Percentiles rank a stretch among this genome's conserved stretches.
Conservation (phyloP, 345 rosid genomes). For the Capsella bursapastoris region DNA sequence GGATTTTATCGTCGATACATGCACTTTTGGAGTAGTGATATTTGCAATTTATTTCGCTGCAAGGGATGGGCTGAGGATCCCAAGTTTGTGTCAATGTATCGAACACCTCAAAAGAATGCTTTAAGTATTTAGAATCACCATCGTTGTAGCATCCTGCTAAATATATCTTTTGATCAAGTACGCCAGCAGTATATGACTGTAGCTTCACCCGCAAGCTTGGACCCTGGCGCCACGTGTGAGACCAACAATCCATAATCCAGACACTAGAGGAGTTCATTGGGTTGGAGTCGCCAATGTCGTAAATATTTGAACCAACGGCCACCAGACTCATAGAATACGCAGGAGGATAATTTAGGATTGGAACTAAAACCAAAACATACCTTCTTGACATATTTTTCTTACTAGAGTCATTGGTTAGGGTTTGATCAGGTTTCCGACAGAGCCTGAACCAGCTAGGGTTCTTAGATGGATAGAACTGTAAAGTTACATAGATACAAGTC, state of each 20-base stretch:
- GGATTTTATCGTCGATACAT: neutral
- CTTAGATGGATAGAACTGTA: neutral
- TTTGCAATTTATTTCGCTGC: neutral
- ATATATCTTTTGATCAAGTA: neutral
- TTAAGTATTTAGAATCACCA: neutral
- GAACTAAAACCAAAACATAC: neutral
- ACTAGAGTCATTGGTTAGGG: neutral
- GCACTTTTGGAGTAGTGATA: neutral
- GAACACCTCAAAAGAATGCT: neutral
- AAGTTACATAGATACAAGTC: neutral
- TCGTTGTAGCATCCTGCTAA: too few relatives aligned
- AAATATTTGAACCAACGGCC: neutral
- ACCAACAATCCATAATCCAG: neutral
- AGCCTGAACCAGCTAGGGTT: neutral
- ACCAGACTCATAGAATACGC: neutral
- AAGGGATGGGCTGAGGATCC: neutral
- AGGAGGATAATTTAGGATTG: neutral
- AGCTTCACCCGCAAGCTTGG: neutral
- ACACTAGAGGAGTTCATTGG: neutral
- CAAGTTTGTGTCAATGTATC: neutral
- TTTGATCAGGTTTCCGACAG: neutral
- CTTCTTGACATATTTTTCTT: neutral
- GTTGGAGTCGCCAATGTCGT: too few relatives aligned
- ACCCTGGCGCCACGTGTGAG: neutral
- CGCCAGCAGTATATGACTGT: neutral